Evolutionary conservation across 768 basidiomycete species (phyloP), one percentile per base, ranked within the genome.

Genomic region (Termitomyces bulborhizus): DNA sequence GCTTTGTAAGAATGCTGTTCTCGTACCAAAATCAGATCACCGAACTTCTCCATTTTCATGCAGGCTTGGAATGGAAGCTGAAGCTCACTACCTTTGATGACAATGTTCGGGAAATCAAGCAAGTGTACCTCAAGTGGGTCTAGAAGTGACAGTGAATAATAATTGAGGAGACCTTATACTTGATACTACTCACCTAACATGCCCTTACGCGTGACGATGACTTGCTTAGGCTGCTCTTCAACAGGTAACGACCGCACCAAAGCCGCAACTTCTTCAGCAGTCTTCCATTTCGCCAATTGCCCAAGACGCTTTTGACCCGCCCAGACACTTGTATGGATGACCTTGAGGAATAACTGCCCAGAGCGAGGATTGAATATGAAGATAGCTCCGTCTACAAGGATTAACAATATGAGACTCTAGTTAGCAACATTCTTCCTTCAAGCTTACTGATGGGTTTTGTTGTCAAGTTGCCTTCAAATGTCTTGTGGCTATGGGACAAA

Each of bases 21-120:
- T 32, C 78, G 50, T 66, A 86, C 87, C 68, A 98, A 69, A 61
- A 98, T 98, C 58, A 99, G 76, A 69, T 99, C 97, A 75, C 97
- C 97, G 62, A 99, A 98, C 73, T 98, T 98, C 81, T 99, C 97
- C 88, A 98, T 95, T 79, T 98, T 98, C 92, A 99, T 94, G 63
- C 94, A 96, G 15, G 97, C 96, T 73, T 98, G 96, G 94, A 99
- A 99, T 0, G 97, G 97, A 55, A 98, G 76, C 65, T 99, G 97
- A 46, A 99, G 77, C 69, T 99, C 97, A 61, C 91, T 94, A 55
- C 97, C 97, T 75, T 98, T 98, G 79, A 99, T 99, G 71, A 99
- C 97, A 62, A 99, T 99, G 73, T 99, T 99, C 50, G 97, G 97
- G 87, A 99, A 99, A 74, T 99, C 97, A 59, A 99, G 85, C 69